Percentiles rank a stretch among this genome's conserved stretches.
Conservation (phyloP, 352 stramenopile species). For the Phytopythium oedochilum region DNA sequence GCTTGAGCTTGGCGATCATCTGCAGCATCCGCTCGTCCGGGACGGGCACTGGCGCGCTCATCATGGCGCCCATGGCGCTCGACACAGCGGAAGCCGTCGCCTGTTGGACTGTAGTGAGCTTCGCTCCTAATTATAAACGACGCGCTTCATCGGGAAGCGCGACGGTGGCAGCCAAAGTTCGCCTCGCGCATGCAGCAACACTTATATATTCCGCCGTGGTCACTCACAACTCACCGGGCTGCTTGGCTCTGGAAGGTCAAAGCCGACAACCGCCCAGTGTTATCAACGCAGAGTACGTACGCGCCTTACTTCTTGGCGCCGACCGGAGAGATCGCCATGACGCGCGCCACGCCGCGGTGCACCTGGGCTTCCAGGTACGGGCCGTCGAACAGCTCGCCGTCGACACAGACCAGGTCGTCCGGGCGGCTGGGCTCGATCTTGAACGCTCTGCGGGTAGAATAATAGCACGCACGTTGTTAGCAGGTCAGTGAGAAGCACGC, state of each 20-base stretch:
- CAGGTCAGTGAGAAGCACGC: no score
- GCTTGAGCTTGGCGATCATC: constrained; percentile 63
- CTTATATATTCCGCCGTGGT: background rate
- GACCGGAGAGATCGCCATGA: constrained; percentile 26
- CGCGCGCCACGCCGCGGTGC: constrained; percentile 47
- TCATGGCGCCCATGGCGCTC: constrained; percentile 32
- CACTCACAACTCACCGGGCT: background rate
- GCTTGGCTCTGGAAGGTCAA: background rate
- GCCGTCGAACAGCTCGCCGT: constrained; percentile 49
- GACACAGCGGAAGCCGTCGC: no score
- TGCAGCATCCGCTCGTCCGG: constrained; percentile 66
- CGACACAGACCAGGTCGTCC: constrained; percentile 49
- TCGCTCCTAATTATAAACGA: constrained; percentile 13
- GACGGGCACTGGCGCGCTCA: constrained; percentile 46
- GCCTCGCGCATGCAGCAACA: background rate
- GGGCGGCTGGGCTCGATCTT: constrained; percentile 34
- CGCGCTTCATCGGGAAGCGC: no score
- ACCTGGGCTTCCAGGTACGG: constrained; percentile 48
- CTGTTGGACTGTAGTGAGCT: no score
- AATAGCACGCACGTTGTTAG: background rate
- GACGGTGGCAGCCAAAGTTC: background rate
- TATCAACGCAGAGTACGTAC: no score
- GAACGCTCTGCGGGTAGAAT: constrained; percentile 35
- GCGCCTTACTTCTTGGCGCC: background rate
- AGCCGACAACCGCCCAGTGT: no score